These are phyloP conservation scores for Magnolia sinica DNA, from an alignment of 164 flowering plant genomes.

Conservation along the genomic window DNA sequence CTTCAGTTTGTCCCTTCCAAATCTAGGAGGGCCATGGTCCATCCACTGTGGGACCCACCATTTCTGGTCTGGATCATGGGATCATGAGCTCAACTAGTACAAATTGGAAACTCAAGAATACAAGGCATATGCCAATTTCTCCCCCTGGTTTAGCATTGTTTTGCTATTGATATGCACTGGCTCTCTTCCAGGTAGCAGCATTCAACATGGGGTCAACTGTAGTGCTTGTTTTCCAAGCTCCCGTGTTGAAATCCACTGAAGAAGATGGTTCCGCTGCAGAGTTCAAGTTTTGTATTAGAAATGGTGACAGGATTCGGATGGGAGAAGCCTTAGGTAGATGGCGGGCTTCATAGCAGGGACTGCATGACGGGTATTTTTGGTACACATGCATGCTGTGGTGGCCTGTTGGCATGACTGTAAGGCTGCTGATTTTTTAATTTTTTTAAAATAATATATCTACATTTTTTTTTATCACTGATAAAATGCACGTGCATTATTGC, in stretches of 20 bases:
- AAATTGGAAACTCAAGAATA: too few relatives aligned
- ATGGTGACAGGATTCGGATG: conserved; percentile 65
- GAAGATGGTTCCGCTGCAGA: conserved; percentile 35
- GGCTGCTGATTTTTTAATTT: too few relatives aligned
- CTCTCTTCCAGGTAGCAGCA: conserved; percentile 60
- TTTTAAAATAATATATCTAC: too few relatives aligned
- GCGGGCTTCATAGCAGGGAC: conserved; percentile 12
- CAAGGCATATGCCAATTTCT: too few relatives aligned
- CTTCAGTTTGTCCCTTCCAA: too few relatives aligned
- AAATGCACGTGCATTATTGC: too few relatives aligned
- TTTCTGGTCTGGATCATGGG: too few relatives aligned
- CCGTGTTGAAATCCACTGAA: conserved; percentile 31
- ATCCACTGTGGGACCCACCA: too few relatives aligned
- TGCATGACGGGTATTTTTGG: neutral
- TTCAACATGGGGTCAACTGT: conserved; percentile 99
- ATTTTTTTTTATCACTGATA: too few relatives aligned
- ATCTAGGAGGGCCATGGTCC: too few relatives aligned
- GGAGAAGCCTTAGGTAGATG: conserved; percentile 77
- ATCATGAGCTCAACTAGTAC: too few relatives aligned
- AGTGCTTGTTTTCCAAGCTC: conserved; percentile 89
- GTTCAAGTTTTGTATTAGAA: conserved; percentile 56
- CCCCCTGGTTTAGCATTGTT: neutral
- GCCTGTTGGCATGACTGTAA: too few relatives aligned
- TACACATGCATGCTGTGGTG: neutral
- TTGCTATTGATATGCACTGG: neutral